A percentile compares a stretch with the other conserved stretches of the same genome.
Evolutionary conservation across 2,329 filamentous ascomycete genomes (phyloP).

Genomic region (Fusarium sp.): DNA sequence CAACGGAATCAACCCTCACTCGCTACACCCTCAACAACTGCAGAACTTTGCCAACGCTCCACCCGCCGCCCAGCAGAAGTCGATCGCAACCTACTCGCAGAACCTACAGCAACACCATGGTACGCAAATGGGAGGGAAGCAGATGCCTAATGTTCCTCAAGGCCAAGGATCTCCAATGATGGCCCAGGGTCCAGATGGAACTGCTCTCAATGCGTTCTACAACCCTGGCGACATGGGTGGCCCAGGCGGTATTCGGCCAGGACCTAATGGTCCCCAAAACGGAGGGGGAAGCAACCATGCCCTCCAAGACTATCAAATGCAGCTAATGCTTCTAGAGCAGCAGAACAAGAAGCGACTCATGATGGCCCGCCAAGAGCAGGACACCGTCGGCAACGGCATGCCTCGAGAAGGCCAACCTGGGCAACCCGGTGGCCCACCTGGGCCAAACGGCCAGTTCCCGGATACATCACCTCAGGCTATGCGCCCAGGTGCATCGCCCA

Average conservation of each 20-base stretch:
- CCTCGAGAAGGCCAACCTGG: slow-evolving; percentile 66
- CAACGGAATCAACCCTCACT: slow-evolving; percentile 81
- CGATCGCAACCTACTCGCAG: slow-evolving; percentile 88
- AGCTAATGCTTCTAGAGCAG: slow-evolving; percentile 87
- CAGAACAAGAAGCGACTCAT: slow-evolving; percentile 89
- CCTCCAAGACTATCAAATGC: slow-evolving; percentile 90
- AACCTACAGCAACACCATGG: slow-evolving; percentile 87
- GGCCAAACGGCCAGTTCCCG: slow-evolving; percentile 75
- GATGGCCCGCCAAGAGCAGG: slow-evolving; percentile 86
- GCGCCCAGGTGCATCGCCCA: slow-evolving; percentile 79
- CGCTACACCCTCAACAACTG: slow-evolving; percentile 82
- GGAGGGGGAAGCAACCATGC: slow-evolving; percentile 78
- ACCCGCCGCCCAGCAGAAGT: slow-evolving; percentile 79
- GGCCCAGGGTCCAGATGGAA: slow-evolving; percentile 76
- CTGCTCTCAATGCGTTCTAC: slow-evolving; percentile 70
- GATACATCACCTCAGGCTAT: slow-evolving; percentile 78
- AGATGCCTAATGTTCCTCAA: slow-evolving; percentile 81
- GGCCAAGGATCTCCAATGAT: slow-evolving; percentile 89
- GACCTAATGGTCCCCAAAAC: slow-evolving; percentile 61
- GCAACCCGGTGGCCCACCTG: slow-evolving; percentile 65
- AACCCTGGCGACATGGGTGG: slow-evolving; percentile 72
- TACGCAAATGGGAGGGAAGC: slow-evolving; percentile 83
- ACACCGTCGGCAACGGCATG: slow-evolving; percentile 64
- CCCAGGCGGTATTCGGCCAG: slow-evolving; percentile 70
- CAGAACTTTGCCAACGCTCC: slow-evolving; percentile 69